Evolutionary conservation across 1,284 basidiomycete species (phyloP).

Genomic region (Tylopilus sp.): DNA sequence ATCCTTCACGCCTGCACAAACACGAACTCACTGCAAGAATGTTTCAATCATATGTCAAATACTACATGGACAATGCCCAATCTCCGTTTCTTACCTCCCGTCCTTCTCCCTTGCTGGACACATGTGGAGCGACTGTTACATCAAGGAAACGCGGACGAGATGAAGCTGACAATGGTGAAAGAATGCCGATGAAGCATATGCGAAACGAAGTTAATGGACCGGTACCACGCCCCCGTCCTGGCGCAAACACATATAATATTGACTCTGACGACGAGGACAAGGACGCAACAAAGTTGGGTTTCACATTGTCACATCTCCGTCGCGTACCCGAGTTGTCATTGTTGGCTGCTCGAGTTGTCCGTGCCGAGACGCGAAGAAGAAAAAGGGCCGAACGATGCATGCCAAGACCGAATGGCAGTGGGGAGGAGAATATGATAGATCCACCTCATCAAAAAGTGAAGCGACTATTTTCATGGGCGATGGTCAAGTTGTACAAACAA

Average conservation of each 20-base stretch:
- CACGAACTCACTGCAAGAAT: slow-evolving; percentile 64
- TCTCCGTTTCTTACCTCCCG: slow-evolving; percentile 1
- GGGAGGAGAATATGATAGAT: too few relatives aligned
- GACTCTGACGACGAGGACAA: slow-evolving; percentile 6
- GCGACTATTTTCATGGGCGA: slow-evolving; percentile 59
- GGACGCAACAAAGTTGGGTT: slow-evolving; percentile 44
- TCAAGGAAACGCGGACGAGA: slow-evolving; percentile 24
- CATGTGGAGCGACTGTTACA: slow-evolving; percentile 8
- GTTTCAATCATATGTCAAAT: slow-evolving; percentile 75
- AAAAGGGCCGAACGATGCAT: slow-evolving; percentile 47
- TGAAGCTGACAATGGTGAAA: too few relatives aligned
- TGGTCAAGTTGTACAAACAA: slow-evolving; percentile 60
- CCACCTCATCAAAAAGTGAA: slow-evolving; percentile 48
- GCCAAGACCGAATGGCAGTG: too few relatives aligned
- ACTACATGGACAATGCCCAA: slow-evolving; percentile 64
- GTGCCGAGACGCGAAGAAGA: slow-evolving; percentile 54
- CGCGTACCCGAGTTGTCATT: slow-evolving; percentile 68
- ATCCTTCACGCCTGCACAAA: slow-evolving; percentile 64
- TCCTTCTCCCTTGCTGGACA: slow-evolving; percentile 4
- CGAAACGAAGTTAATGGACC: too few relatives aligned
- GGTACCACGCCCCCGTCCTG: too few relatives aligned
- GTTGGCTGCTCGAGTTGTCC: slow-evolving; percentile 60
- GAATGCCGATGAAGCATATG: too few relatives aligned
- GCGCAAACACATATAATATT: too few relatives aligned
- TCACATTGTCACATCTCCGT: slow-evolving; percentile 69